phyloP scores from a whole-genome alignment of 371 early-diverging fungal species.

The Lichtheimia ramosa region DNA sequence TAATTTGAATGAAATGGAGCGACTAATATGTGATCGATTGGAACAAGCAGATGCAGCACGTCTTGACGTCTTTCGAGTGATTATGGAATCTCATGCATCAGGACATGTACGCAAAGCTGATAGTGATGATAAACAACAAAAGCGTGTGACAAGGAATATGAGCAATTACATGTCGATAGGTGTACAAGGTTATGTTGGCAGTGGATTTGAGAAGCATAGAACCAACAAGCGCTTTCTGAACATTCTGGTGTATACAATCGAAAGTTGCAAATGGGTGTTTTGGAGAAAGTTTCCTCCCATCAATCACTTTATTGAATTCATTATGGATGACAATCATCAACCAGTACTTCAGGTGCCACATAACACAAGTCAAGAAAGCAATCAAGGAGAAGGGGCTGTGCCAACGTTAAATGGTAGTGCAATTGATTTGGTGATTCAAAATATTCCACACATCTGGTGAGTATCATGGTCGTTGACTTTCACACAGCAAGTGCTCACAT shows the following conservation, averaged over 20 bases:
- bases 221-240: conserved; percentile 53
- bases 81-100: conserved; percentile 39
- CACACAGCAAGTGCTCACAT: not conserved
- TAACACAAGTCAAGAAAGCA: not conserved
- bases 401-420: not conserved
- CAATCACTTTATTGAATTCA: conserved; percentile 45
- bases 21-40: conserved; percentile 47
- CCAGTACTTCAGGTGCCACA: conserved; percentile 12
- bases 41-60: conserved; percentile 55
- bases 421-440: conserved; percentile 46
- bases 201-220: conserved; percentile 60
- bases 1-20: conserved; percentile 41
- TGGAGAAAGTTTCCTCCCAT: conserved; percentile 54
- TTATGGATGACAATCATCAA: conserved; percentile 19
- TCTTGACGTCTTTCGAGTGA: conserved; percentile 65
- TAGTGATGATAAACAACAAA: conserved; percentile 31
- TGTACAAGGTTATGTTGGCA: conserved; percentile 66
- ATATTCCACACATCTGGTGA: conserved; percentile 46
- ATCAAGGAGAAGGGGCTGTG: no score
- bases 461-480: not conserved
- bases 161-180: conserved; percentile 63
- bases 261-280: conserved; percentile 62
- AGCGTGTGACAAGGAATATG: conserved; percentile 40
- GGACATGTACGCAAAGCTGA: conserved; percentile 49
- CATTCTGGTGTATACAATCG: conserved; percentile 52